Evolutionary conservation across 208 protist species (phyloP).

Genomic region (Crithidia thermophila): DNA sequence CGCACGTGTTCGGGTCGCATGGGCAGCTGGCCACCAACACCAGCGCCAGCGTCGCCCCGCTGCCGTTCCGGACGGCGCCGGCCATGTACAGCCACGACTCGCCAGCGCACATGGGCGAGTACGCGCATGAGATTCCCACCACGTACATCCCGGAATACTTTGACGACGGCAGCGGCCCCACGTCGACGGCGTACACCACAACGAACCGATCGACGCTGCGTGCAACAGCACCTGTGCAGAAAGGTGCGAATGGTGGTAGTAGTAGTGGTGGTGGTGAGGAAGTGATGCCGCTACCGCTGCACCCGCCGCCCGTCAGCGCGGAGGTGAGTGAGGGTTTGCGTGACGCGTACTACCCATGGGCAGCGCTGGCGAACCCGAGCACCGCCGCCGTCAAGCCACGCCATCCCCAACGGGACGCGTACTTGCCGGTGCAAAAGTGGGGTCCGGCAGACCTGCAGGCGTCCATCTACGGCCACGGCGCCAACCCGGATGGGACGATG

Average conservation of each 20-base stretch:
- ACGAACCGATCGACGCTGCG: background rate
- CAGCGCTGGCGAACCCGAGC: background rate
- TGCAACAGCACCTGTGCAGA: background rate
- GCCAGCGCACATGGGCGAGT: conserved; percentile 19
- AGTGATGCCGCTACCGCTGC: conserved; percentile 29
- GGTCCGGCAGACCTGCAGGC: conserved; percentile 6
- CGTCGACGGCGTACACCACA: too few relatives aligned
- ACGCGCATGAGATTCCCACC: conserved; percentile 23
- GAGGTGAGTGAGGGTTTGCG: conserved; percentile 15
- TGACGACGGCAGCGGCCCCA: conserved; percentile 2
- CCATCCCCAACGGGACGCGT: conserved; percentile 9
- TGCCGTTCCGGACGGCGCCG: conserved; percentile 21
- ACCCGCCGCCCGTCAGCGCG: conserved; percentile 8
- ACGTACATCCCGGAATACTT: conserved; percentile 36
- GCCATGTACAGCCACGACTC: conserved; percentile 28
- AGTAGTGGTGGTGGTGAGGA: background rate
- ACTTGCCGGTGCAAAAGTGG: conserved; percentile 22
- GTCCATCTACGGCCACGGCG: conserved; percentile 18
- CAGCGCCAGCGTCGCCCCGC: background rate
- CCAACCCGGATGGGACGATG: conserved; percentile 19
- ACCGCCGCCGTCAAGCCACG: background rate
- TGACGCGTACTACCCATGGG: conserved; percentile 26
- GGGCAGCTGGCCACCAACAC: background rate
- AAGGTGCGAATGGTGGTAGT: too few relatives aligned
- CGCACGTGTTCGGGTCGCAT: too few relatives aligned